phyloP scores from a whole-genome alignment of 352 stramenopile genomes.

The Pythium biforme region DNA sequence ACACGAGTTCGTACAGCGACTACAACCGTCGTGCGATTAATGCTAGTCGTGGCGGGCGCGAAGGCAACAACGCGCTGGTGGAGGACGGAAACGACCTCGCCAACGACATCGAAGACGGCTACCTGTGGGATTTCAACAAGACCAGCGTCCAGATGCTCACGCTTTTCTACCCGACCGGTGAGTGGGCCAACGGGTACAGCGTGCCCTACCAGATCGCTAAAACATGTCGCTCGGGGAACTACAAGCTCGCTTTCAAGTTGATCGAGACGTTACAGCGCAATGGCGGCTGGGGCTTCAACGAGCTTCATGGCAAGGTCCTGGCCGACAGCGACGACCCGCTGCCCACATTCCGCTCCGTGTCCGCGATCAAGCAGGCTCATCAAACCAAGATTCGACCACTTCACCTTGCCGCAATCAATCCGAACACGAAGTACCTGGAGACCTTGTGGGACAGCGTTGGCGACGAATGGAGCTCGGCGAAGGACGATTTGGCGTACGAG shows the following conservation, averaged over 20 bases:
- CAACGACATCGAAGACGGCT: slow-evolving; percentile 18
- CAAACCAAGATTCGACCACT: slow-evolving; percentile 65
- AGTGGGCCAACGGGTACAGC: slow-evolving; percentile 41
- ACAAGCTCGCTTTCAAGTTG: slow-evolving; percentile 42
- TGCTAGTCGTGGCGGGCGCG: slow-evolving; percentile 71
- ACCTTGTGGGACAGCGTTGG: slow-evolving; percentile 54
- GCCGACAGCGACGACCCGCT: slow-evolving; percentile 38
- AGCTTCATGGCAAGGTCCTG: slow-evolving; percentile 58
- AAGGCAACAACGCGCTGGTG: slow-evolving; percentile 76
- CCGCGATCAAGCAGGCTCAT: slow-evolving; percentile 64
- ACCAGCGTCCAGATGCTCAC: slow-evolving; percentile 66
- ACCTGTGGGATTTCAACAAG: slow-evolving; percentile 42
- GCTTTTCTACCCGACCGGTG: slow-evolving; percentile 59
- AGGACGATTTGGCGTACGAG: slow-evolving; percentile 61
- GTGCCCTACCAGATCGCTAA: slow-evolving; percentile 36
- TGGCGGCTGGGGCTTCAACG: slow-evolving; percentile 62
- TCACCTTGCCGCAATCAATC: slow-evolving; percentile 75
- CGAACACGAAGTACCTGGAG: slow-evolving; percentile 63
- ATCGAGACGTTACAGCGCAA: slow-evolving; percentile 54
- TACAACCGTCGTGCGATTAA: slow-evolving; percentile 84
- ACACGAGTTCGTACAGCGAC: slow-evolving; percentile 78
- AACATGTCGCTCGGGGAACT: slow-evolving; percentile 43
- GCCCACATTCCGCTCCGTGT: slow-evolving; percentile 55
- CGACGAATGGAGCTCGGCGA: slow-evolving; percentile 45
- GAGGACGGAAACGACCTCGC: slow-evolving; percentile 30